These are phyloP conservation scores for Nothophytophthora sp. DNA, from an alignment of 352 stramenopile genomes.

Conservation along the genomic window DNA sequence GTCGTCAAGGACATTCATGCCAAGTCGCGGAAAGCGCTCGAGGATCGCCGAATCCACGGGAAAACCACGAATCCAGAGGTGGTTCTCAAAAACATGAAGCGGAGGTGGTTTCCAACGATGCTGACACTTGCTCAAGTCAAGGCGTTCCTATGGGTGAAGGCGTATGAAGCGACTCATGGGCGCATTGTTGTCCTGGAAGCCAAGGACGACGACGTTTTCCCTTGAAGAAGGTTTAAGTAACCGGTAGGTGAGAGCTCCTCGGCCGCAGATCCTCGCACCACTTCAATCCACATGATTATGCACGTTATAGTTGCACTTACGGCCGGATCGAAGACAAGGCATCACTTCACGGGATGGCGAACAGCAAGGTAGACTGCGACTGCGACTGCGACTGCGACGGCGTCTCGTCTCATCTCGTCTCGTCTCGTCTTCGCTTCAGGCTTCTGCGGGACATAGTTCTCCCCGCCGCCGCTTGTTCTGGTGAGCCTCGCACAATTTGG, in stretches of 20 bases:
- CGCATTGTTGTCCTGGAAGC: conserved; percentile 11
- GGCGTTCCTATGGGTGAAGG: conserved; percentile 47
- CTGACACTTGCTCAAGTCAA: conserved; percentile 22
- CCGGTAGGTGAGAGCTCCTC: too few species aligned
- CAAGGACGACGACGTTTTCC: conserved; percentile 2
- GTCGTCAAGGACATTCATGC: conserved; percentile 27
- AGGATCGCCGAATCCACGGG: conserved; percentile 18
- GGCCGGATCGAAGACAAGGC: too few species aligned
- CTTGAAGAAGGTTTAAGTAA: too few species aligned
- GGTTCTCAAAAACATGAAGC: conserved; percentile 25
- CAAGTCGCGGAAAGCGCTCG: conserved; percentile 9
- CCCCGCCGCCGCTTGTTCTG: conserved; percentile 39
- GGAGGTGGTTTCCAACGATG: not conserved
- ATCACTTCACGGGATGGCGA: too few species aligned
- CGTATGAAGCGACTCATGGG: conserved; percentile 33
- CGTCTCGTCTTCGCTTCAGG: not conserved
- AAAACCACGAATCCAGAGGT: conserved; percentile 24
- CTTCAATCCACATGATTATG: too few species aligned
- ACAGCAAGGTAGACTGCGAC: too few species aligned
- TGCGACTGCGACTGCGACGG: too few species aligned
- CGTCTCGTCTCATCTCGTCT: too few species aligned
- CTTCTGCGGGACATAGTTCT: conserved; percentile 13
- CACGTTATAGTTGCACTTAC: too few species aligned
- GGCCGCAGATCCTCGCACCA: too few species aligned
- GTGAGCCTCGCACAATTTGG: conserved; percentile 33